Evolutionary conservation across 1,284 basidiomycete genomes (phyloP).

Genomic region (Rhizoctonia solani): DNA sequence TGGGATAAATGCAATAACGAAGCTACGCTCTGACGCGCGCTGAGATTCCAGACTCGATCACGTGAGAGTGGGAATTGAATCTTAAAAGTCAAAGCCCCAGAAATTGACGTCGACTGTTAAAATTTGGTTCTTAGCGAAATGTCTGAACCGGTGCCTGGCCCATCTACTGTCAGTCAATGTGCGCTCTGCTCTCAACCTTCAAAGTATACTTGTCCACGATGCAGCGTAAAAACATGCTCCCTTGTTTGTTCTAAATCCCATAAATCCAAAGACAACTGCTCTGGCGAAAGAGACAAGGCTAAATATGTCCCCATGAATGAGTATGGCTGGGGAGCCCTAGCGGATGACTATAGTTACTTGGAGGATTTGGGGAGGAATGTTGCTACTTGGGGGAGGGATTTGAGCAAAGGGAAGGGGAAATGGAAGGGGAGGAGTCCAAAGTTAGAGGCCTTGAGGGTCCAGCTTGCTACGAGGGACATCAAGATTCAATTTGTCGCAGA

Average conservation of each 20-base stretch:
- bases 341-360: constrained; percentile 82
- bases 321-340: constrained; percentile 80
- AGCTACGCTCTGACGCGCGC: too few species aligned
- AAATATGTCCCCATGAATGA: constrained; percentile 77
- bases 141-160: neutral
- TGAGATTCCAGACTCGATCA: too few species aligned
- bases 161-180: neutral
- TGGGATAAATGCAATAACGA: too few species aligned
- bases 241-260: constrained; percentile 70
- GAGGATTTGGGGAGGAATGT: constrained; percentile 77
- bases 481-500: constrained; percentile 75
- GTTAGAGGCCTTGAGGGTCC: constrained; percentile 63
- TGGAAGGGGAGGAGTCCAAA: constrained; percentile 39
- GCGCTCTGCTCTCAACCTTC: constrained; percentile 43
- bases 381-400: constrained; percentile 70
- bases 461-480: constrained; percentile 66
- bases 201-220: constrained; percentile 84
- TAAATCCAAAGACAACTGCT: constrained; percentile 67
- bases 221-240: constrained; percentile 71
- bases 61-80: constrained; percentile 15
- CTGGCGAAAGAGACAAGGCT: constrained; percentile 72
- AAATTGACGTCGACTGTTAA: neutral
- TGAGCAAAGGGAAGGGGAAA: constrained; percentile 51
- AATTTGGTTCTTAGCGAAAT: too few species aligned
- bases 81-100: neutral